Evolutionary conservation across 2,329 filamentous ascomycete species (phyloP).

Genomic region (Leptographium wingfieldii): DNA sequence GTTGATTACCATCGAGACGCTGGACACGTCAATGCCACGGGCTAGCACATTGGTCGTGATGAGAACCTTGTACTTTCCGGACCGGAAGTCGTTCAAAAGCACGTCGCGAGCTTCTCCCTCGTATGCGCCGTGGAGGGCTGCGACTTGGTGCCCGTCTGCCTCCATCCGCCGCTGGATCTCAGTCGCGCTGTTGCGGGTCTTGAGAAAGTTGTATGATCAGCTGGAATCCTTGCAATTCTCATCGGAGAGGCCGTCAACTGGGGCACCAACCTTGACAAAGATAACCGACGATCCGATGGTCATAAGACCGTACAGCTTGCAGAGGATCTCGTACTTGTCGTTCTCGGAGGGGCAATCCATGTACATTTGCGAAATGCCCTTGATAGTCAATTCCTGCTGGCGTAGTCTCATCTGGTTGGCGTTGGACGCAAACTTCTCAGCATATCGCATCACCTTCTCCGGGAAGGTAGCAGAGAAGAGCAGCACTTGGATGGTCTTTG

Average conservation of each 20-base stretch:
- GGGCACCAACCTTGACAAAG: conserved; percentile 65
- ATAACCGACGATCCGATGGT: conserved; percentile 97
- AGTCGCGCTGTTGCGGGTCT: conserved; percentile 76
- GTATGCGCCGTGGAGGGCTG: conserved; percentile 75
- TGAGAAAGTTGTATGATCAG: neutral
- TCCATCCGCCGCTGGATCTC: conserved; percentile 80
- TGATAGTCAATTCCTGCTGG: conserved; percentile 85
- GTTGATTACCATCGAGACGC: conserved; percentile 95
- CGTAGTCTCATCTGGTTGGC: conserved; percentile 80
- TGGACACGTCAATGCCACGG: conserved; percentile 85
- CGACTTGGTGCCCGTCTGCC: conserved; percentile 81
- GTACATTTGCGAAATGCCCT: conserved; percentile 95
- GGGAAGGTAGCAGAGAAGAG: conserved; percentile 95
- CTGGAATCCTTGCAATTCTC: neutral
- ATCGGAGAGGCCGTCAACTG: neutral
- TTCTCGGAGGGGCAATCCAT: conserved; percentile 77
- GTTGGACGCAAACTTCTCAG: conserved; percentile 69
- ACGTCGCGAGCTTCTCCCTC: conserved; percentile 74
- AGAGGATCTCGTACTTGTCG: conserved; percentile 77
- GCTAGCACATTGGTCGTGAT: conserved; percentile 96
- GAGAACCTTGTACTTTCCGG: conserved; percentile 80
- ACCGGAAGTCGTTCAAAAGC: conserved; percentile 77
- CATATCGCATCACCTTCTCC: conserved; percentile 72
- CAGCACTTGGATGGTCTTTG: conserved; percentile 67
- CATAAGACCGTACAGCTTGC: conserved; percentile 91